Conservation (phyloP, 1,284 basidiomycete genomes). For the Moniliophthora roreri region DNA sequence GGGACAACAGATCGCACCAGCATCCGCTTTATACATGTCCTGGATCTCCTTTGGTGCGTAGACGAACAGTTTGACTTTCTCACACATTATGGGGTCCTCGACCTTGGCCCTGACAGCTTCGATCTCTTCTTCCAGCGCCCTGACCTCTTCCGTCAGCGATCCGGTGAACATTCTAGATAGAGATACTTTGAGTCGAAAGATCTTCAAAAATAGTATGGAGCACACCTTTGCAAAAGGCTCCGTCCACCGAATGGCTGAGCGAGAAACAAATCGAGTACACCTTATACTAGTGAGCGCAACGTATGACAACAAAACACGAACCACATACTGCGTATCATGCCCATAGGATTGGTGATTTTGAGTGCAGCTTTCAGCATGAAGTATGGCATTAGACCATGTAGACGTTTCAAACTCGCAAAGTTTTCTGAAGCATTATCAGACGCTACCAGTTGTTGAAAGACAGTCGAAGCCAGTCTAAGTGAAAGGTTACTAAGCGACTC, state of each 20-base stretch:
- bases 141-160: constrained; percentile 88
- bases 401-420: constrained; percentile 85
- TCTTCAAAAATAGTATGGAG: background rate
- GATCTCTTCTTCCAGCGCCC: constrained; percentile 82
- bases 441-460: constrained; percentile 94
- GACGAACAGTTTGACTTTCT: constrained; percentile 86
- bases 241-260: constrained; percentile 95
- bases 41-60: constrained; percentile 89
- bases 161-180: constrained; percentile 89
- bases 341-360: constrained; percentile 93
- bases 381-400: constrained; percentile 98
- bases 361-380: constrained; percentile 93
- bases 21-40: constrained; percentile 76
- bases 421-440: constrained; percentile 91
- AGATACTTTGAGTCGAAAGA: background rate
- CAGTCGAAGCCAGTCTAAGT: constrained; percentile 82
- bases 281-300: constrained; percentile 27
- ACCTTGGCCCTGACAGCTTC: constrained; percentile 86
- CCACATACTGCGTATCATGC: constrained; percentile 80
- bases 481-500: constrained; percentile 7
- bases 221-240: constrained; percentile 84
- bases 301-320: constrained; percentile 3
- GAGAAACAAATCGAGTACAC: constrained; percentile 92
- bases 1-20: constrained; percentile 46
- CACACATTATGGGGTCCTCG: constrained; percentile 84